Conservation (phyloP, 73 alveolate species). For the Paramecium caudatum region DNA sequence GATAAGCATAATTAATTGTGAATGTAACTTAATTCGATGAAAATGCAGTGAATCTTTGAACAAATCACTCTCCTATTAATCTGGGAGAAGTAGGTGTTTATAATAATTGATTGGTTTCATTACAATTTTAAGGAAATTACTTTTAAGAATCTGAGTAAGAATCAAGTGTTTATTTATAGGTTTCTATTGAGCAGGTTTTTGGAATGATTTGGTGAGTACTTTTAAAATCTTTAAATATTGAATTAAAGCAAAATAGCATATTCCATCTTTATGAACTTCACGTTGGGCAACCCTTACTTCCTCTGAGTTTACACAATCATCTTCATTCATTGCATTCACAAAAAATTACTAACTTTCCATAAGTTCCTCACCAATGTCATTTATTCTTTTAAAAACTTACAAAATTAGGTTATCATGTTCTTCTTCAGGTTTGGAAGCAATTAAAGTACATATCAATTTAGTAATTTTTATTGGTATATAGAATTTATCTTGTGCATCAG, state of each 20-base stretch:
- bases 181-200: constrained; percentile 19
- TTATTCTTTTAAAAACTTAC: background rate
- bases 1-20: constrained; percentile 24
- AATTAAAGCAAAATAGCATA: constrained; percentile 12
- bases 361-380: background rate
- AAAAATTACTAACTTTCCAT: background rate
- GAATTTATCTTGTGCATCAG: background rate
- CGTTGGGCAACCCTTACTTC: background rate
- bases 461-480: constrained; percentile 65
- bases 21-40: constrained; percentile 27
- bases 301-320: background rate
- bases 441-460: background rate
- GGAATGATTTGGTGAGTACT: constrained; percentile 38
- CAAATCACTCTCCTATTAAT: background rate
- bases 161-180: constrained; percentile 65
- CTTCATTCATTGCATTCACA: background rate
- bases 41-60: background rate
- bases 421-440: background rate
- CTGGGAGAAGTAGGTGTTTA: constrained; percentile 28
- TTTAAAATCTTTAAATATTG: constrained; percentile 67
- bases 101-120: constrained; percentile 59
- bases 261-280: constrained; percentile 8
- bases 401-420: constrained; percentile 2
- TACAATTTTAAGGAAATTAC: constrained; percentile 23
- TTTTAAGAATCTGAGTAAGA: constrained; percentile 58